These are phyloP conservation scores for Capronia americana DNA, from an alignment of 2,329 filamentous ascomycete species.

Conservation along the genomic window DNA sequence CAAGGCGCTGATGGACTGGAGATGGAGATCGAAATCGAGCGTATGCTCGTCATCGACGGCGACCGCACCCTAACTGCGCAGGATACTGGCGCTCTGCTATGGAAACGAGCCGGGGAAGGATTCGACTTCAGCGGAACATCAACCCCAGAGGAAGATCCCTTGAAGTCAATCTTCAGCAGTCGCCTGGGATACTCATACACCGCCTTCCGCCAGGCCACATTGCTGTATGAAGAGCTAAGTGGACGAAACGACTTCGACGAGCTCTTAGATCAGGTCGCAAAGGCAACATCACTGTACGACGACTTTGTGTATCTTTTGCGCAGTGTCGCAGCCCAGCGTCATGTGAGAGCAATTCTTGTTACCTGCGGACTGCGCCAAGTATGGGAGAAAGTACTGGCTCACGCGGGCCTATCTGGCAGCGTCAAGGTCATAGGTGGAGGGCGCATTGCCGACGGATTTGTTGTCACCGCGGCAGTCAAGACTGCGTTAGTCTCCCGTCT, in stretches of 20 bases:
- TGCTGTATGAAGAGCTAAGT: conserved; percentile 1
- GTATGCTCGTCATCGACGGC: conserved; percentile 8
- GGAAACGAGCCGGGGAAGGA: not conserved
- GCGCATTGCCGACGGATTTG: not conserved
- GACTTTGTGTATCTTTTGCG: not conserved
- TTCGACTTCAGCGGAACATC: too few relatives aligned
- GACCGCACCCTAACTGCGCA: not conserved
- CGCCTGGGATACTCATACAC: not conserved
- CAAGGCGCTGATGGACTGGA: not conserved
- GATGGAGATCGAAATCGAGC: not conserved
- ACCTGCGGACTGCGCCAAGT: not conserved
- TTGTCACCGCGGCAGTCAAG: not conserved
- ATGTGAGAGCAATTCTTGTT: not conserved
- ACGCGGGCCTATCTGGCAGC: not conserved
- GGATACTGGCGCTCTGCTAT: not conserved
- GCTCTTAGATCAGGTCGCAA: not conserved
- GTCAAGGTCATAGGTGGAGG: not conserved
- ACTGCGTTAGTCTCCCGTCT: not conserved
- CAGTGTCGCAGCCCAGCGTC: not conserved
- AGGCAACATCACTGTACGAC: not conserved
- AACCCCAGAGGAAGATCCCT: not conserved
- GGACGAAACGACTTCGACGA: not conserved
- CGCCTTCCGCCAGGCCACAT: conserved; percentile 3
- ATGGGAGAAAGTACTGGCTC: not conserved
- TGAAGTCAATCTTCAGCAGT: conserved; percentile 2